Percentiles rank a stretch among this genome's conserved stretches.
phyloP scores from a whole-genome alignment of 768 basidiomycete genomes.

The Polyporus arcularius region DNA sequence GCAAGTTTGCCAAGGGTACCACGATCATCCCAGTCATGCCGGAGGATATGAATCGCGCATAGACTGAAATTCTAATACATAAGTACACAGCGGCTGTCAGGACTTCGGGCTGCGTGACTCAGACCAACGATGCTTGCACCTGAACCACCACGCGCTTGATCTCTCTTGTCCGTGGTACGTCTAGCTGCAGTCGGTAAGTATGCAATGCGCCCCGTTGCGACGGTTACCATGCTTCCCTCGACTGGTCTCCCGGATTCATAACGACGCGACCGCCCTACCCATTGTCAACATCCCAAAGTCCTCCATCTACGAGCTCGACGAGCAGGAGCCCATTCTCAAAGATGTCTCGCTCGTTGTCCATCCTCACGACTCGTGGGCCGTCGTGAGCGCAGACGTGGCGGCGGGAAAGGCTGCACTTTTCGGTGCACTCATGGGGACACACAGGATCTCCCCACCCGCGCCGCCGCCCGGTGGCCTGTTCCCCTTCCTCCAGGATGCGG shows the following conservation, averaged over 20 bases:
- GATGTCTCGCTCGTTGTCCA: conserved; percentile 26
- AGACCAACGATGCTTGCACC: too few species aligned
- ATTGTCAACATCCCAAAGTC: conserved; percentile 27
- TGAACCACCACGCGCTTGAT: too few species aligned
- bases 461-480: conserved; percentile 69
- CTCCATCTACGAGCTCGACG: conserved; percentile 27
- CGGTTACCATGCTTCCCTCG: neutral
- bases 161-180: too few species aligned
- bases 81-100: too few species aligned
- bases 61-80: too few species aligned
- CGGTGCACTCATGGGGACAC: conserved; percentile 48
- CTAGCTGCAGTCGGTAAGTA: too few species aligned
- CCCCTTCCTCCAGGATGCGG: conserved; percentile 60
- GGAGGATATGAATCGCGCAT: too few species aligned
- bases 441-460: conserved; percentile 60
- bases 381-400: conserved; percentile 20
- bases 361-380: conserved; percentile 27
- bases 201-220: neutral
- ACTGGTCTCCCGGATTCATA: conserved; percentile 4
- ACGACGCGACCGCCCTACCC: conserved; percentile 6
- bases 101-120: too few species aligned
- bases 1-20: too few species aligned
- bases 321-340: conserved; percentile 21
- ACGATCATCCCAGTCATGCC: too few species aligned
- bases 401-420: conserved; percentile 27